A percentile compares a stretch with the other conserved stretches of the same genome.
Evolutionary conservation across 805 yeast genomes (phyloP).

Genomic region (Lachancea lanzarotensis): DNA sequence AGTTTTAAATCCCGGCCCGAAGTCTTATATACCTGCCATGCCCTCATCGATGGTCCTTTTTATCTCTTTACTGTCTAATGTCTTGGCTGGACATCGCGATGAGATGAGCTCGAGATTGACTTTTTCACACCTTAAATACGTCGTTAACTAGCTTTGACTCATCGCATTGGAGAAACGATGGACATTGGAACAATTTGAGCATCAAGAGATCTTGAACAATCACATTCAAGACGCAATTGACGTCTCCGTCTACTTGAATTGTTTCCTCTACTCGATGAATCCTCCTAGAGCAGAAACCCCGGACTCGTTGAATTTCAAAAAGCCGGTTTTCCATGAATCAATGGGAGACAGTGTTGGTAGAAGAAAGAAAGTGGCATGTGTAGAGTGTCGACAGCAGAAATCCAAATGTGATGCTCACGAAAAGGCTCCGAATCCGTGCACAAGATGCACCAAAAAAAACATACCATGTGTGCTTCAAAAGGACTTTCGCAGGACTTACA

Average conservation of each 20-base stretch:
- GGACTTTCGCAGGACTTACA: constrained; percentile 83
- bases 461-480: constrained; percentile 66
- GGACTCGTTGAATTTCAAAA: neutral
- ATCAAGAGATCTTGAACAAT: too few relatives aligned
- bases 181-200: too few relatives aligned
- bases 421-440: constrained; percentile 69
- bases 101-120: too few relatives aligned
- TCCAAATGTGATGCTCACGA: constrained; percentile 83
- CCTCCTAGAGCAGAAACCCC: neutral
- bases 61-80: too few relatives aligned
- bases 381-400: constrained; percentile 94
- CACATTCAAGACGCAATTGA: too few relatives aligned
- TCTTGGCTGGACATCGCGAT: too few relatives aligned
- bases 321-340: neutral
- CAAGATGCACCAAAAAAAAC: constrained; percentile 69
- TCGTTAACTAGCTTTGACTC: too few relatives aligned
- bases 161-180: too few relatives aligned
- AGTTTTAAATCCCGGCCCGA: constrained; percentile 50
- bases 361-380: constrained; percentile 74
- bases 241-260: too few relatives aligned
- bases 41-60: neutral
- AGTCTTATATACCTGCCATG: constrained; percentile 25
- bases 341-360: constrained; percentile 8
- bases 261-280: neutral
- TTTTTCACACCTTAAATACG: too few relatives aligned